Base-by-base conservation (phyloP, 2,329 filamentous ascomycete genomes). In the Magnaporthiopsis incrustans region DNA sequence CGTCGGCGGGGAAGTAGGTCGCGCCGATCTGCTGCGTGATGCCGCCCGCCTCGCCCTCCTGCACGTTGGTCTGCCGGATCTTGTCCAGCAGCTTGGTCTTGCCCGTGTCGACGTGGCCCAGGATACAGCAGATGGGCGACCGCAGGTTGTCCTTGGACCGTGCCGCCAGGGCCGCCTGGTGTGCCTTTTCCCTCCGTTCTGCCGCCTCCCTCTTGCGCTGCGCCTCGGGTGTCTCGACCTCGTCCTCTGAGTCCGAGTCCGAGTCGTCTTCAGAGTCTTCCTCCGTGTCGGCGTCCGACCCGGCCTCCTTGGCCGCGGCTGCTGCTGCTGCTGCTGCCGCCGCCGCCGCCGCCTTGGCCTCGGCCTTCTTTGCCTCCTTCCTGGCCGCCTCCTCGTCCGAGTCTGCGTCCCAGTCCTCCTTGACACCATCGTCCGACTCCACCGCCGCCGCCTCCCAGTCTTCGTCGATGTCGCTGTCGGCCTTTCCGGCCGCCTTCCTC, bases 1-100 rank as follows among this genome's bases (percentile, higher is more conserved):
- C 92, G 63, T 98, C 94, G 50, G 94, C 89, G 10, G 95, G 96
- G 85, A 99, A 99, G 82, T 98, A 99, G 2, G 95, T 99, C 62
- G 95, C 95, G 88, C 95, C 95, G 73, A 99, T 99, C 78, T 99
- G 95, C 79, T 99, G 95, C 10, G 95, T 99, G 73, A 99, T 99
- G 88, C 95, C 95, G 83, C 95, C 96, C 57, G 95, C 96, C 85
- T 99, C 95, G 72, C 95, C 95, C 79, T 98, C 95, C 75, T 99
- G 96, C 50, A 99, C 95, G 74, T 99, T 98, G 65, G 95, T 98
- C 77, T 97, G 92, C 73, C 95, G 90, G 73, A 99, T 91, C 82
- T 99, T 99, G 82, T 99, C 95, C 65, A 99, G 85, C 67, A 99
- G 82, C 81, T 98, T 99, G n/a, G 95, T 99, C 82, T 99, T 99